Evolutionary conservation across 805 yeast genomes (phyloP).

Genomic region (Saccharomycopsis sp.): DNA sequence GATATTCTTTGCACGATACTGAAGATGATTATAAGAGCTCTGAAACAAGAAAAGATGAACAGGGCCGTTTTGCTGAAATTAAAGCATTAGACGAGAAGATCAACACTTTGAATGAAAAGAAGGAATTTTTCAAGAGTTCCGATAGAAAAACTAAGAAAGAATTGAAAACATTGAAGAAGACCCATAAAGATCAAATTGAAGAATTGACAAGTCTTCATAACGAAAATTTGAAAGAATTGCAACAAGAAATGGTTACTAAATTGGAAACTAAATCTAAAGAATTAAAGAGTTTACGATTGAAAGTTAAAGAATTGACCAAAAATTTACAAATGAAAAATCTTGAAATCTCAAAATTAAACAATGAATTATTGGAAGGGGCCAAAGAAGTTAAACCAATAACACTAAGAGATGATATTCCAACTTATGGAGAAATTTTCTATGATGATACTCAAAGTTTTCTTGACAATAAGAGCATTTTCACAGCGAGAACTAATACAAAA

Average conservation of each 20-base stretch:
- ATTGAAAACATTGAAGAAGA: not conserved
- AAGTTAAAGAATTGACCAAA: not conserved
- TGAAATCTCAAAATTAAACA: not conserved
- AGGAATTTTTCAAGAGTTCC: constrained; percentile 3
- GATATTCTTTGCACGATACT: not conserved
- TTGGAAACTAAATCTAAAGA: not conserved
- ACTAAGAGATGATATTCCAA: constrained; percentile 4
- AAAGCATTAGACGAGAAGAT: not conserved
- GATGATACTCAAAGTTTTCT: constrained; percentile 2
- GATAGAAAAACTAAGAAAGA: not conserved
- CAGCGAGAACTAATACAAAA: not conserved
- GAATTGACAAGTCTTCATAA: not conserved
- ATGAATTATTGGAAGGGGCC: not conserved
- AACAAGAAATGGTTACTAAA: not conserved
- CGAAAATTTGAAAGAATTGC: not conserved
- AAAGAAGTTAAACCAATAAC: not conserved
- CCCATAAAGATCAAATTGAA: constrained; percentile 2
- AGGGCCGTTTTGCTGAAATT: not conserved
- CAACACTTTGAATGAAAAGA: constrained; percentile 2
- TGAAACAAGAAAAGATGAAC: not conserved
- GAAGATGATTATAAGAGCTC: not conserved
- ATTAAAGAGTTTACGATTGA: not conserved
- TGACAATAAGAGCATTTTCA: not conserved
- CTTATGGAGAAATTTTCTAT: constrained; percentile 1
- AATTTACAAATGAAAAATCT: not conserved